Evolutionary conservation across 1,284 basidiomycete genomes (phyloP).

Genomic region (Cystobasidiaceae sp.): DNA sequence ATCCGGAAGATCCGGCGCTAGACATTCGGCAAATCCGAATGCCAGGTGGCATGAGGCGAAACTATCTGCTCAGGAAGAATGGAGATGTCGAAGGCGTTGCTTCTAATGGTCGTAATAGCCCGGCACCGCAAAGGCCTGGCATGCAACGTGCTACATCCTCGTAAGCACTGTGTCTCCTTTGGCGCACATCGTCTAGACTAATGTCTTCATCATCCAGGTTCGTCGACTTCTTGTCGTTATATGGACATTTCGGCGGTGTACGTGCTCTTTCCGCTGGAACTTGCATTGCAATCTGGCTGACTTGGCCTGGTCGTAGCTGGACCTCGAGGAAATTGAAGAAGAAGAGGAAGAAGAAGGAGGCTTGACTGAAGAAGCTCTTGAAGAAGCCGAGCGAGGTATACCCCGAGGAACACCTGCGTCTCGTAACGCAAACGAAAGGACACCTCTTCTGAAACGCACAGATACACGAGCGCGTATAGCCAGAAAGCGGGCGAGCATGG

Average conservation of each 20-base stretch:
- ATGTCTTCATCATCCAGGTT: conserved; percentile 51
- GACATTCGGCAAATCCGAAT: conserved; percentile 66
- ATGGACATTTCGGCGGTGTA: conserved; percentile 79
- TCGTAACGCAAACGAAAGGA: conserved; percentile 49
- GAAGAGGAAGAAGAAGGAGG: conserved; percentile 53
- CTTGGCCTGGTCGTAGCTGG: no score
- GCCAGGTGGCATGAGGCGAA: conserved; percentile 85
- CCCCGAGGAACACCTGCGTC: conserved; percentile 37
- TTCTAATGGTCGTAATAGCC: conserved; percentile 50
- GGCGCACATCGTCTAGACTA: conserved; percentile 53
- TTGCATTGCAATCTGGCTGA: no score
- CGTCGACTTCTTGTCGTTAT: conserved; percentile 85
- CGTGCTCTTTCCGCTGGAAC: no score
- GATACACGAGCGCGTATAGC: conserved; percentile 27
- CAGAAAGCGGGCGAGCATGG: conserved; percentile 48
- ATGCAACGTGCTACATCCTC: conserved; percentile 18
- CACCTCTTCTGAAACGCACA: conserved; percentile 42
- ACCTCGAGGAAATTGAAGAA: conserved; percentile 82
- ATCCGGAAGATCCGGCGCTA: conserved; percentile 39
- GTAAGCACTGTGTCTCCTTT: not conserved
- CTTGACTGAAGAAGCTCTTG: no score
- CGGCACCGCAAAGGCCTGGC: not conserved
- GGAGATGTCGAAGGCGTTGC: not conserved
- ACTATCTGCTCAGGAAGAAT: conserved; percentile 57
- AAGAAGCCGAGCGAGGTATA: conserved; percentile 41